Evolutionary conservation across 176 grass and related monocot genomes (phyloP).

Genomic region (Triticum timopheevii): DNA sequence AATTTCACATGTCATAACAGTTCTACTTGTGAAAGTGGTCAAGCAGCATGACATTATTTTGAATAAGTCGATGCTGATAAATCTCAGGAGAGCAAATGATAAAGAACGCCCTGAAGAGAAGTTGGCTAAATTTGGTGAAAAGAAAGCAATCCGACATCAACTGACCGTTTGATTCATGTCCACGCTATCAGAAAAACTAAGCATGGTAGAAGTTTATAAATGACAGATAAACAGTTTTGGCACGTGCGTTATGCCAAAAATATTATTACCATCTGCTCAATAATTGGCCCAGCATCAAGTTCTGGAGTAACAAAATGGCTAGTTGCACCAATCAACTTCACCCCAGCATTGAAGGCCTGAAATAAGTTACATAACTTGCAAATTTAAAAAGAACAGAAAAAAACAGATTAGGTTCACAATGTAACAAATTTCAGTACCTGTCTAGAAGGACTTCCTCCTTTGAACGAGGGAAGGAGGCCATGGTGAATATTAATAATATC

Average conservation of each 20-base stretch:
- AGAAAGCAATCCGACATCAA: background rate
- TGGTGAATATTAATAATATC: constrained; percentile 98
- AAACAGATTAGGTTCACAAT: constrained; percentile 2
- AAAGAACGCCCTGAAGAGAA: background rate
- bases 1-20: background rate
- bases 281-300: constrained; percentile 92
- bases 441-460: constrained; percentile 83
- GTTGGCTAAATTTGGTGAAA: background rate
- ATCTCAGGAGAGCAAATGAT: background rate
- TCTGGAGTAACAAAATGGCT: constrained; percentile 94
- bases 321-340: constrained; percentile 94
- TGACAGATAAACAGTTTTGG: background rate
- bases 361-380: constrained; percentile 24
- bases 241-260: background rate
- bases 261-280: constrained; percentile 86
- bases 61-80: background rate
- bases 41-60: background rate
- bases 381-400: background rate
- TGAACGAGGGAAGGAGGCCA: constrained; percentile 98
- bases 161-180: background rate
- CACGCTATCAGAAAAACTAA: background rate
- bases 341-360: constrained; percentile 95
- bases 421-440: constrained; percentile 52
- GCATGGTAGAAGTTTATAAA: background rate
- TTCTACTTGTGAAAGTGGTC: constrained; percentile 5